Evolutionary conservation across 78 protist species (phyloP).

Genomic region (Anaeramoeba flamelloides): DNA sequence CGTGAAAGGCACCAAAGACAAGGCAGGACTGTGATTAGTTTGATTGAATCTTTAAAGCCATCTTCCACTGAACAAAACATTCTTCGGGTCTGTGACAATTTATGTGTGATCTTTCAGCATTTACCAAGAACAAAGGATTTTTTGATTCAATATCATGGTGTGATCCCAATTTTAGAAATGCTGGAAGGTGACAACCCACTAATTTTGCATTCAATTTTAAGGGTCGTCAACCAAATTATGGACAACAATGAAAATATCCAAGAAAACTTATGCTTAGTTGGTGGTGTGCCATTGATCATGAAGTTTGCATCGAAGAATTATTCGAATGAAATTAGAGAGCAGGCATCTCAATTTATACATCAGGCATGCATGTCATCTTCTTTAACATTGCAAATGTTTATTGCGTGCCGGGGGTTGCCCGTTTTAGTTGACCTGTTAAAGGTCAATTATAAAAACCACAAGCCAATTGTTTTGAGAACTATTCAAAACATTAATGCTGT

Average conservation of each 20-base stretch:
- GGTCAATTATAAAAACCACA: slow-evolving; percentile 17
- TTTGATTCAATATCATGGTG: slow-evolving; percentile 51
- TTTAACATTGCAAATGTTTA: slow-evolving; percentile 55
- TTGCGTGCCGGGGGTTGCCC: slow-evolving; percentile 65
- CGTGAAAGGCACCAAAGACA: too few species aligned
- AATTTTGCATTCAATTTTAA: too few species aligned
- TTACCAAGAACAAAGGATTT: slow-evolving; percentile 38
- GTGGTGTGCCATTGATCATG: slow-evolving; percentile 57
- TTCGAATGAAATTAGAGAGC: slow-evolving; percentile 19
- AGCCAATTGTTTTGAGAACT: slow-evolving; percentile 29
- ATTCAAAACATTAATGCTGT: slow-evolving; percentile 44
- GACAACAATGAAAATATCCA: slow-evolving; percentile 38
- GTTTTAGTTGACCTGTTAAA: slow-evolving; percentile 43
- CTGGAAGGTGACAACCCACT: slow-evolving; percentile 26
- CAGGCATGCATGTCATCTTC: slow-evolving; percentile 37
- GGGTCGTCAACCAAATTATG: too few species aligned
- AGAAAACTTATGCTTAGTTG: slow-evolving; percentile 57
- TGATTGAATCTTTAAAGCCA: too few species aligned
- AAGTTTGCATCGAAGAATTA: slow-evolving; percentile 28
- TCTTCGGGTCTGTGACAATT: too few species aligned
- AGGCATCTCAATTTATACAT: slow-evolving; percentile 46
- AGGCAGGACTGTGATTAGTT: too few species aligned
- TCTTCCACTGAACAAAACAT: too few species aligned
- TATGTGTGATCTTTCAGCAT: slow-evolving; percentile 29
- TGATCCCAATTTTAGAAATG: slow-evolving; percentile 59